Percentiles rank a stretch among this genome's conserved stretches.
Conservation (phyloP, 768 basidiomycete species). For the Russula ochroleuca region DNA sequence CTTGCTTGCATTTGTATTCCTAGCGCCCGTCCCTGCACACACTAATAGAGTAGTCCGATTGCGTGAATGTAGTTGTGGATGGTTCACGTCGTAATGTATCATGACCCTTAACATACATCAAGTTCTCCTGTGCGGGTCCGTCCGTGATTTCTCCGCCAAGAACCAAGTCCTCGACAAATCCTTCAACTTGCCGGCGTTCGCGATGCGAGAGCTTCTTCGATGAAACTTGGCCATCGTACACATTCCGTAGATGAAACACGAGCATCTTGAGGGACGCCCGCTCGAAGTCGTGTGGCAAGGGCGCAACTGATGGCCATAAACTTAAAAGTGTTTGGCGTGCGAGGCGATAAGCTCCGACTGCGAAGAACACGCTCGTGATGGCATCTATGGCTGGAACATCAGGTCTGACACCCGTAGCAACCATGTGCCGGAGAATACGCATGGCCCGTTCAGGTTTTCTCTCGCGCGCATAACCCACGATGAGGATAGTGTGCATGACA, state of each 20-base stretch:
- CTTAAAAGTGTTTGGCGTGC: constrained; percentile 53
- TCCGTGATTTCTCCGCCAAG: background rate
- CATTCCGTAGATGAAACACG: constrained; percentile 44
- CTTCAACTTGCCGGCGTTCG: constrained; percentile 39
- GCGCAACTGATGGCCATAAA: constrained; percentile 59
- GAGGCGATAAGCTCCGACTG: constrained; percentile 46
- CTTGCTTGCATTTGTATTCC: constrained; percentile 14
- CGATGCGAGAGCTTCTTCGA: constrained; percentile 33
- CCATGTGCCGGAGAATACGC: constrained; percentile 57
- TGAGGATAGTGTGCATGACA: constrained; percentile 73
- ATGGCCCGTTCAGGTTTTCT: constrained; percentile 52
- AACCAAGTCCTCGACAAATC: constrained; percentile 46
- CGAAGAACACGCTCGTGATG: constrained; percentile 61
- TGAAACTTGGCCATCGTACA: constrained; percentile 29
- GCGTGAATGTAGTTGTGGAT: constrained; percentile 8
- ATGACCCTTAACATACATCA: constrained; percentile 9
- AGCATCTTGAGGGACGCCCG: constrained; percentile 46
- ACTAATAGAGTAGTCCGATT: constrained; percentile 12
- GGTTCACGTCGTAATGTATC: background rate
- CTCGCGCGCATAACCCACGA: constrained; percentile 63
- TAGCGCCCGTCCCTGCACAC: constrained; percentile 1
- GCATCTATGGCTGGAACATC: constrained; percentile 72
- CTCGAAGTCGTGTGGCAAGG: constrained; percentile 51
- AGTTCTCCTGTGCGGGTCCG: constrained; percentile 1
- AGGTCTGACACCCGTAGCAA: constrained; percentile 55